phyloP scores from a whole-genome alignment of 2,329 filamentous ascomycete species.

The Pseudogymnoascus verrucosus region DNA sequence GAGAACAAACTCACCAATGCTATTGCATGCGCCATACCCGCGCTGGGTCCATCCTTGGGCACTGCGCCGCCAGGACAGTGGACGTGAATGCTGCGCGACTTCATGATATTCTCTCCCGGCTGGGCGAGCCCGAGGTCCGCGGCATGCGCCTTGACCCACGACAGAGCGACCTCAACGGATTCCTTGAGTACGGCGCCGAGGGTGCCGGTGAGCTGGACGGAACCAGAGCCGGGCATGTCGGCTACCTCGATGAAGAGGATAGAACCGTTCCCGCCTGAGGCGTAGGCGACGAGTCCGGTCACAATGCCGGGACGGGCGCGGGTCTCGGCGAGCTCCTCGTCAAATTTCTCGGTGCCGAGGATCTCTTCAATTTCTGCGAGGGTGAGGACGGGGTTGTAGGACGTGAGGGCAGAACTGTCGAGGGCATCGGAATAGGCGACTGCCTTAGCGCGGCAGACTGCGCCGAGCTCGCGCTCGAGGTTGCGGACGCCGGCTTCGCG shows the following conservation, averaged over 20 bases:
- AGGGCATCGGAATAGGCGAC: conserved; percentile 90
- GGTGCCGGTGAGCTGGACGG: conserved; percentile 91
- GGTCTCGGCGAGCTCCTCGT: conserved; percentile 91
- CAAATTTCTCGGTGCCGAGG: conserved; percentile 84
- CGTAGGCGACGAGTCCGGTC: conserved; percentile 92
- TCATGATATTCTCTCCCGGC: conserved; percentile 88
- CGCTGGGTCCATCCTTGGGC: conserved; percentile 82
- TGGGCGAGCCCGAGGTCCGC: conserved; percentile 80
- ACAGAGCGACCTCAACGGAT: conserved; percentile 89
- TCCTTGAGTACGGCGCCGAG: conserved; percentile 96
- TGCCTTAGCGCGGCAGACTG: conserved; percentile 88
- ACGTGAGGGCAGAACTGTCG: conserved; percentile 55
- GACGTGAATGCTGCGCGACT: conserved; percentile 85
- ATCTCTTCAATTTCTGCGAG: conserved; percentile 81
- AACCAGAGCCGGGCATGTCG: conserved; percentile 89
- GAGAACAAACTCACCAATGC: conserved; percentile 87
- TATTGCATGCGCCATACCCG: conserved; percentile 88
- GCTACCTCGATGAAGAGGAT: conserved; percentile 98
- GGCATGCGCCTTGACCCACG: conserved; percentile 95
- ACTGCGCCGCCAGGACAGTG: conserved; percentile 94
- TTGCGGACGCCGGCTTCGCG: conserved; percentile 94
- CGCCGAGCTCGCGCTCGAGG: conserved; percentile 89
- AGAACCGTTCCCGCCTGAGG: conserved; percentile 82
- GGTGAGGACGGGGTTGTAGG: conserved; percentile 67
- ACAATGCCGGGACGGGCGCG: conserved; percentile 80